Conservation (phyloP, 495 filamentous ascomycete species). For the Tuber umbilicatum region DNA sequence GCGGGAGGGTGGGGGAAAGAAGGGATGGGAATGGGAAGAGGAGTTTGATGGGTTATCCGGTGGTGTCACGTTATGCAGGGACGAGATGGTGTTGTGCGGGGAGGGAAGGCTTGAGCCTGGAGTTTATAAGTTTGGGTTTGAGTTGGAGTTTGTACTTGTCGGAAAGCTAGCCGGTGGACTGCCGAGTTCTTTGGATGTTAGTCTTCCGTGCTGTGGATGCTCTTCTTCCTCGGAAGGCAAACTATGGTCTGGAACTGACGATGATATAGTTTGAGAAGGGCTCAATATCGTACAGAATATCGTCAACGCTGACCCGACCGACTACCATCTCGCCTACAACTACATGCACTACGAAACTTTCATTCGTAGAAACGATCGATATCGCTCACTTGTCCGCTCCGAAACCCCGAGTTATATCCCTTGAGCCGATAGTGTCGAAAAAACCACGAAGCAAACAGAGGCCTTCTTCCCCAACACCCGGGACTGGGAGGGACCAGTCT, state of each 20-base stretch:
- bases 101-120: conserved; percentile 80
- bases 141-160: conserved; percentile 70
- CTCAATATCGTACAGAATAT: conserved; percentile 82
- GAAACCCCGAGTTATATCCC: conserved; percentile 66
- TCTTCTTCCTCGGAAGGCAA: conserved; percentile 19
- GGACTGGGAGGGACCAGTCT: conserved; percentile 8
- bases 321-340: conserved; percentile 75
- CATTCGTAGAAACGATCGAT: conserved; percentile 65
- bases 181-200: conserved; percentile 89
- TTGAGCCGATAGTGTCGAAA: conserved; percentile 60
- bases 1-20: conserved; percentile 44
- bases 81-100: conserved; percentile 82
- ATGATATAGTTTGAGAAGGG: conserved; percentile 80
- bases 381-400: conserved; percentile 54
- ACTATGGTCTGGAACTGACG: conserved; percentile 11
- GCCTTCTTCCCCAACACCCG: conserved; percentile 20
- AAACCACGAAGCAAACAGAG: conserved; percentile 27
- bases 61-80: conserved; percentile 77
- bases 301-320: conserved; percentile 81
- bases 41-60: conserved; percentile 68
- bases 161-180: conserved; percentile 53
- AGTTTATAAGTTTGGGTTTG: conserved; percentile 87
- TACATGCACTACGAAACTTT: conserved; percentile 71
- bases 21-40: conserved; percentile 52
- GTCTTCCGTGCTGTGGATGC: conserved; percentile 41